Evolutionary conservation across 805 yeast species (phyloP).

Genomic region (Cyberlindnera nakhonratchasimensis): DNA sequence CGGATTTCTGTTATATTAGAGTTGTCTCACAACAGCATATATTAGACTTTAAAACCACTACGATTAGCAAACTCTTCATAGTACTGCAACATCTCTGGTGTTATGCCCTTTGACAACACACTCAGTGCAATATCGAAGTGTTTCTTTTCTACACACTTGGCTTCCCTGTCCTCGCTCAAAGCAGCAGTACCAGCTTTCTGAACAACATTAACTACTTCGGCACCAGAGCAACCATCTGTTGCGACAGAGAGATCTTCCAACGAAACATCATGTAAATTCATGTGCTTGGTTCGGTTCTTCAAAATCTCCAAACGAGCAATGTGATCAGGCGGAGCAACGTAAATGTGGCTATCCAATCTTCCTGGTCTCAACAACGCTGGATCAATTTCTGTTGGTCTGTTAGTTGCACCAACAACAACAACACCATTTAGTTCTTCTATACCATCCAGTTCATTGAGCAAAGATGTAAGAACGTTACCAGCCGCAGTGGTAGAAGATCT

Average conservation of each 20-base stretch:
- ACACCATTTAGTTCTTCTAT: slow-evolving; percentile 94
- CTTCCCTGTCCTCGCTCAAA: slow-evolving; percentile 68
- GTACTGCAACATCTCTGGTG: slow-evolving; percentile 78
- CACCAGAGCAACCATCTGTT: slow-evolving; percentile 95
- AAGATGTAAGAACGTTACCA: slow-evolving; percentile 82
- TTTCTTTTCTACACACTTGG: slow-evolving; percentile 47
- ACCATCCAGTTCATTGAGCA: slow-evolving; percentile 95
- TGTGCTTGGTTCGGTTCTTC: slow-evolving; percentile 61
- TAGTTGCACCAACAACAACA: slow-evolving; percentile 92
- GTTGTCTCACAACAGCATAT: not conserved
- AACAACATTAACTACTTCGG: slow-evolving; percentile 86
- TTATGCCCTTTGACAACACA: slow-evolving; percentile 74
- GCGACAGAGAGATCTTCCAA: slow-evolving; percentile 50
- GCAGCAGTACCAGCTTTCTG: slow-evolving; percentile 97
- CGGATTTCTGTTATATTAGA: not conserved
- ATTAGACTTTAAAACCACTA: slow-evolving; percentile 34
- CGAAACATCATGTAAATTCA: slow-evolving; percentile 51
- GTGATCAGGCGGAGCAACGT: slow-evolving; percentile 87
- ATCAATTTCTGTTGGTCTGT: slow-evolving; percentile 90
- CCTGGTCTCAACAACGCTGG: slow-evolving; percentile 95
- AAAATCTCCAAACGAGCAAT: slow-evolving; percentile 79
- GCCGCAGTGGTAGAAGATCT: slow-evolving; percentile 63
- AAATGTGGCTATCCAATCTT: slow-evolving; percentile 86
- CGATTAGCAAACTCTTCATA: slow-evolving; percentile 49
- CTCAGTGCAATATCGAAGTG: slow-evolving; percentile 73